These are phyloP conservation scores for Metschnikowia shivogae DNA, from an alignment of 805 yeast genomes.

Conservation along the genomic window DNA sequence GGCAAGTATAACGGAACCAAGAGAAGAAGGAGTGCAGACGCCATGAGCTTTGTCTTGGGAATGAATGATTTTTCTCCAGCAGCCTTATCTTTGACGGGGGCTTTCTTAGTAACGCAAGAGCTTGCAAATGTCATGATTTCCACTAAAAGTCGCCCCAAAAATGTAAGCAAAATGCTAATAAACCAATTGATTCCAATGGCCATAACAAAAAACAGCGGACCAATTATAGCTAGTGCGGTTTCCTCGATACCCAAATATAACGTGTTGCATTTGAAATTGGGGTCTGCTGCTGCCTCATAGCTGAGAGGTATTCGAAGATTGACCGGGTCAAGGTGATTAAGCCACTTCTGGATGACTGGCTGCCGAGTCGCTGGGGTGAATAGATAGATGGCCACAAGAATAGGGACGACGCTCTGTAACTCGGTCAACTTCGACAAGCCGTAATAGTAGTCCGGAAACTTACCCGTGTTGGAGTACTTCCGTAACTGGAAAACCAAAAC, in stretches of 20 bases:
- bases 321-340: slow-evolving; percentile 51
- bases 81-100: not conserved
- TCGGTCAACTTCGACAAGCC: slow-evolving; percentile 35
- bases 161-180: slow-evolving; percentile 25
- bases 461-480: slow-evolving; percentile 23
- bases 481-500: slow-evolving; percentile 54
- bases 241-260: slow-evolving; percentile 68
- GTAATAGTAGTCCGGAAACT: slow-evolving; percentile 27
- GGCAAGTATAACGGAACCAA: slow-evolving; percentile 64
- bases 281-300: slow-evolving; percentile 33
- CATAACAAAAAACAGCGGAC: slow-evolving; percentile 49
- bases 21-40: slow-evolving; percentile 35
- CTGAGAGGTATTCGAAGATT: slow-evolving; percentile 44
- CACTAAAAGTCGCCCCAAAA: slow-evolving; percentile 11
- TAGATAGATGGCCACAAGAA: slow-evolving; percentile 24
- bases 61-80: not conserved
- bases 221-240: slow-evolving; percentile 49
- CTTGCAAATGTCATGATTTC: not conserved
- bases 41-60: slow-evolving; percentile 22
- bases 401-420: slow-evolving; percentile 19
- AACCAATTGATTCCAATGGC: slow-evolving; percentile 42
- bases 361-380: slow-evolving; percentile 38
- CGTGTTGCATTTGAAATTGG: slow-evolving; percentile 44
- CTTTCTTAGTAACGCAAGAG: not conserved
- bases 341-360: slow-evolving; percentile 32